A percentile compares a stretch with the other conserved stretches of the same genome.
These are phyloP conservation scores for Plicaturopsis crispa DNA, from an alignment of 768 basidiomycete genomes.

Conservation along the genomic window DNA sequence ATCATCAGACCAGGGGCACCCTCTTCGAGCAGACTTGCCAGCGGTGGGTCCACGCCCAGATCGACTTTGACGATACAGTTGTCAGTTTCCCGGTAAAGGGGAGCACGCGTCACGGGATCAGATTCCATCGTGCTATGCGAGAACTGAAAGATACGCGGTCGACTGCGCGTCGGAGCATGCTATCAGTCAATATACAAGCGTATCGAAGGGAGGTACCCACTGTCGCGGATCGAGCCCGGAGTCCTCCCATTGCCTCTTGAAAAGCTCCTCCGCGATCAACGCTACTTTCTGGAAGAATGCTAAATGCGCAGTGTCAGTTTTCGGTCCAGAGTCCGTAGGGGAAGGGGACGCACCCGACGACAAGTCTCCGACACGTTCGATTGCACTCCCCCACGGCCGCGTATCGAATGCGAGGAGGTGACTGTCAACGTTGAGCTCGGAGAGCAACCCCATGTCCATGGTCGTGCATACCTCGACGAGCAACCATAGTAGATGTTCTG, in stretches of 20 bases:
- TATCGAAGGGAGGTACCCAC: slow-evolving; percentile 10
- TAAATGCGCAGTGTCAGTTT: slow-evolving; percentile 18
- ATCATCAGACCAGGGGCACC: too few relatives aligned
- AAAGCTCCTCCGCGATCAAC: slow-evolving; percentile 34
- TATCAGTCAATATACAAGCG: too few relatives aligned
- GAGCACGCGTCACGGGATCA: slow-evolving; percentile 19
- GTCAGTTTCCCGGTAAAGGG: slow-evolving; percentile 19
- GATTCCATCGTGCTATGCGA: slow-evolving; percentile 40
- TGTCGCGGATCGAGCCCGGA: too few relatives aligned
- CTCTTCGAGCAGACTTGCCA: slow-evolving; percentile 29
- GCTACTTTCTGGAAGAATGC: slow-evolving; percentile 43
- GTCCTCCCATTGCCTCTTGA: slow-evolving; percentile 28
- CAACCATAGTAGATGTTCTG: slow-evolving; percentile 45
- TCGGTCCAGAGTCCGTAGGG: neutral
- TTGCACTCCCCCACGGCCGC: slow-evolving; percentile 26
- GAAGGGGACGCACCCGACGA: slow-evolving; percentile 27
- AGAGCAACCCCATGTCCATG: slow-evolving; percentile 58
- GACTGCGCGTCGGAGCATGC: too few relatives aligned
- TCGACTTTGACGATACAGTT: slow-evolving; percentile 48
- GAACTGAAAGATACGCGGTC: slow-evolving; percentile 45
- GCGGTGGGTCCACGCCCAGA: slow-evolving; percentile 49
- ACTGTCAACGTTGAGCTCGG: slow-evolving; percentile 46
- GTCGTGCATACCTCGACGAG: slow-evolving; percentile 62
- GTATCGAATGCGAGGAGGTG: slow-evolving; percentile 40
- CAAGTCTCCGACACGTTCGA: slow-evolving; percentile 31